Evolutionary conservation across 257 asterid species (phyloP).

Genomic region (Capsicum pubescens): DNA sequence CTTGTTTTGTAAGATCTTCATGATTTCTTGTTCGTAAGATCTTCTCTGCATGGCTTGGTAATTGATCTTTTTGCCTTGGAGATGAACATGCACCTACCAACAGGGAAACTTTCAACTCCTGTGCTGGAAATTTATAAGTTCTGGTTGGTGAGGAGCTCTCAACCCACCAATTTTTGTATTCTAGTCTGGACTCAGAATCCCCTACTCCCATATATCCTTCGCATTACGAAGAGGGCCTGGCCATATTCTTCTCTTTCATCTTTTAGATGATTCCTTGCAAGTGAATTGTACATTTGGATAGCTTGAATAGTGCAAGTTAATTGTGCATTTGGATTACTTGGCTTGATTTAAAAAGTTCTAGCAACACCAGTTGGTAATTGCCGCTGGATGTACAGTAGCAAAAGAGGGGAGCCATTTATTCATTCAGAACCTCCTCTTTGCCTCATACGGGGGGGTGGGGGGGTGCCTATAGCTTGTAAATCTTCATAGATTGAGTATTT

Average conservation of each 20-base stretch:
- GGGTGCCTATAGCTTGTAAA: not conserved
- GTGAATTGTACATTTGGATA: constrained; percentile 24
- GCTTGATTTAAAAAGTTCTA: not conserved
- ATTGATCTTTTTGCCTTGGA: not conserved
- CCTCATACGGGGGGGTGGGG: not conserved
- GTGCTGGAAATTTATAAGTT: constrained; percentile 36
- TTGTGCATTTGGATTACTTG: not conserved
- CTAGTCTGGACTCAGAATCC: constrained; percentile 7
- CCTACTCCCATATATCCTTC: not conserved
- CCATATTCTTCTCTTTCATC: not conserved
- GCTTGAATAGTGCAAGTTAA: constrained; percentile 6
- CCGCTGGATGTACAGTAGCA: constrained; percentile 14
- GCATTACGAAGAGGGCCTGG: not conserved
- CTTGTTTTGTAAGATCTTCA: not conserved
- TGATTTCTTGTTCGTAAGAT: constrained; percentile 18
- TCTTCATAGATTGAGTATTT: constrained; percentile 7
- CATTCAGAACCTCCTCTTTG: not conserved
- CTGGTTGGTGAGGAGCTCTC: constrained; percentile 34
- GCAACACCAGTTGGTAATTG: constrained; percentile 17
- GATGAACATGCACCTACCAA: constrained; percentile 26
- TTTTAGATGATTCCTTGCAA: not conserved
- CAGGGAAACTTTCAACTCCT: constrained; percentile 23
- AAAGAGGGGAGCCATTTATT: not conserved
- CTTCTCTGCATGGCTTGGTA: constrained; percentile 1
- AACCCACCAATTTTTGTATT: not conserved